Conservation (phyloP, 257 asterid genomes). For the Petunia secreta region DNA sequence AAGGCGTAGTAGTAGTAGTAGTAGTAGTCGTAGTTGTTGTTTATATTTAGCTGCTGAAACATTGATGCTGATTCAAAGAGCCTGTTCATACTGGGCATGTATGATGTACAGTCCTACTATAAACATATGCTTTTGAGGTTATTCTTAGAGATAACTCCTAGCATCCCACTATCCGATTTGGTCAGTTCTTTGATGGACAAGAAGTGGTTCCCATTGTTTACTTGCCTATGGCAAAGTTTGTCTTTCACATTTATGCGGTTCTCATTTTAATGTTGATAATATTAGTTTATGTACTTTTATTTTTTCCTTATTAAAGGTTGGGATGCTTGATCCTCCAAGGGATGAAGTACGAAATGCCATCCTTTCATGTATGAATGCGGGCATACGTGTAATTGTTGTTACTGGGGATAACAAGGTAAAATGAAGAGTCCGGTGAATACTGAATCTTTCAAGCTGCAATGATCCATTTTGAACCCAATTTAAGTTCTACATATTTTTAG, state of each 20-base stretch:
- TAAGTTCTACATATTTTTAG: constrained; percentile 40
- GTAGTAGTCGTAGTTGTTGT: not conserved
- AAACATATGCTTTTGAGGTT: not conserved
- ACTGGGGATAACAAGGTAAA: constrained; percentile 99
- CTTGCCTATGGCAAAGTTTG: not conserved
- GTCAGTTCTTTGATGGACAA: not conserved
- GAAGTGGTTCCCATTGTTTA: not conserved
- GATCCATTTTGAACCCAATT: constrained; percentile 8
- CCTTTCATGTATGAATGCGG: constrained; percentile 97
- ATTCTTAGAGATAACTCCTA: not conserved
- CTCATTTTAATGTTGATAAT: not conserved
- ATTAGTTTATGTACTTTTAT: constrained; percentile 27
- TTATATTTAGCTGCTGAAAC: not conserved
- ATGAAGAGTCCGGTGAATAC: not conserved
- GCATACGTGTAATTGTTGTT: constrained; percentile 97
- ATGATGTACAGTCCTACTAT: not conserved
- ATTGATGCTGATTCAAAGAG: not conserved
- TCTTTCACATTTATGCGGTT: not conserved
- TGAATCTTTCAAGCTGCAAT: not conserved
- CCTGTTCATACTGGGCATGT: not conserved
- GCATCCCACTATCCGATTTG: not conserved
- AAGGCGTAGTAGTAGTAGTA: not conserved
- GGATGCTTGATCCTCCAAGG: constrained; percentile 99
- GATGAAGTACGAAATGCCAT: constrained; percentile 95
- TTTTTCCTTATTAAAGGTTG: constrained; percentile 62